Percentiles rank a stretch among this genome's conserved stretches.
These are phyloP conservation scores for Pseudopyricularia javanii DNA, from an alignment of 2,329 filamentous ascomycete species.

Conservation along the genomic window DNA sequence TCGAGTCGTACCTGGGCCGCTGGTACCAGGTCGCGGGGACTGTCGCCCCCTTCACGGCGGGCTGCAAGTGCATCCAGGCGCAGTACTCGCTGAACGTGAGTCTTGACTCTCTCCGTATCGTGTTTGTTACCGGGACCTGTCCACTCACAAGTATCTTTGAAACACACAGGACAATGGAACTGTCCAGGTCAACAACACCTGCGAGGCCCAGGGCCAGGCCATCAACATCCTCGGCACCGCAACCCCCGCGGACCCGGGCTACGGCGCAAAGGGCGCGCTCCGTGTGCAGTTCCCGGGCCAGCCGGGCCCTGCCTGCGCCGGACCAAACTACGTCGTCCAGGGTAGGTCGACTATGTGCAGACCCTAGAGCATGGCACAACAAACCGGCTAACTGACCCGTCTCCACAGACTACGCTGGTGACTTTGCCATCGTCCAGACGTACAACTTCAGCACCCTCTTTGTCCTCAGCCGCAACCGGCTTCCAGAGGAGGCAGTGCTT, in stretches of 20 bases:
- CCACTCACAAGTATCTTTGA: background rate
- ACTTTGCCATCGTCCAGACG: slow-evolving; percentile 19
- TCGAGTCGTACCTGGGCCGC: slow-evolving; percentile 17
- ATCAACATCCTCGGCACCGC: slow-evolving; percentile 18
- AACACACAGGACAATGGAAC: slow-evolving; percentile 15
- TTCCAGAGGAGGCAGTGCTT: slow-evolving; percentile 12
- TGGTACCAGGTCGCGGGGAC: slow-evolving; percentile 21
- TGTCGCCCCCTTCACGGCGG: slow-evolving; percentile 15
- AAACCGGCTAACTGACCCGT: too few relatives aligned
- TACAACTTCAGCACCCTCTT: slow-evolving; percentile 20
- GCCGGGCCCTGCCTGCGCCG: slow-evolving; percentile 14
- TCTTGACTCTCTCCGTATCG: background rate
- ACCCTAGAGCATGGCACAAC: background rate
- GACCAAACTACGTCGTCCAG: slow-evolving; percentile 21
- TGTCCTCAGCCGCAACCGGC: slow-evolving; percentile 17
- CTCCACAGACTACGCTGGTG: slow-evolving; percentile 14
- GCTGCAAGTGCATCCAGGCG: slow-evolving; percentile 19
- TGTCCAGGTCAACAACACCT: slow-evolving; percentile 19
- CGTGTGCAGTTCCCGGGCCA: slow-evolving; percentile 18
- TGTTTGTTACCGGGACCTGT: too few relatives aligned
- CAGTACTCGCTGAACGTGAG: slow-evolving; percentile 18
- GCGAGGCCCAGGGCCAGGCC: slow-evolving; percentile 12
- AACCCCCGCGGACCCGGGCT: slow-evolving; percentile 13
- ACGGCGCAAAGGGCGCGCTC: slow-evolving; percentile 16
- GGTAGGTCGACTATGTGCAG: slow-evolving; percentile 7